These are phyloP conservation scores for Penicillium verrucosum DNA, from an alignment of 2,329 filamentous ascomycete genomes.

Conservation along the genomic window DNA sequence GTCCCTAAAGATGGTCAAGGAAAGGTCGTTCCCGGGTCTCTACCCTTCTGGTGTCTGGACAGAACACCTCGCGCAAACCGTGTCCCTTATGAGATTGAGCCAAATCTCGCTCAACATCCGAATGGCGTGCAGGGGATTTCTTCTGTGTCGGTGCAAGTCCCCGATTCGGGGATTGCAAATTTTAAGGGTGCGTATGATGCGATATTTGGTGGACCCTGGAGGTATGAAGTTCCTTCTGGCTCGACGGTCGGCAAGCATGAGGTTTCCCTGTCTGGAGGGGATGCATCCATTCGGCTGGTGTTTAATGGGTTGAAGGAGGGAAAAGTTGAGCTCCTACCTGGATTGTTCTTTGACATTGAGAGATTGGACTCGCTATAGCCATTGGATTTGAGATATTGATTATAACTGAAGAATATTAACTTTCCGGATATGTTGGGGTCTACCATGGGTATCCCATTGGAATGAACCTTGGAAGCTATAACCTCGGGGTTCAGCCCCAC, in stretches of 20 bases:
- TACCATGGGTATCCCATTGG: too few relatives aligned
- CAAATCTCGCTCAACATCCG: slow-evolving; percentile 7
- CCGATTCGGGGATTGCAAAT: not conserved
- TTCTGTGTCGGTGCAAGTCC: slow-evolving; percentile 2
- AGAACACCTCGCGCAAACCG: slow-evolving; percentile 10
- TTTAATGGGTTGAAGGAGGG: slow-evolving; percentile 6
- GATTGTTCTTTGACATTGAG: slow-evolving; percentile 8
- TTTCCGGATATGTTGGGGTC: too few relatives aligned
- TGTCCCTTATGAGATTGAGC: slow-evolving; percentile 10
- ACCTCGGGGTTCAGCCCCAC: too few relatives aligned
- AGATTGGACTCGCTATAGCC: not conserved
- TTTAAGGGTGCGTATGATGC: slow-evolving; percentile 6
- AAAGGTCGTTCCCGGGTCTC: not conserved
- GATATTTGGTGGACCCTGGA: slow-evolving; percentile 2
- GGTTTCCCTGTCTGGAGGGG: not conserved
- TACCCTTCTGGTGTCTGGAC: slow-evolving; percentile 16
- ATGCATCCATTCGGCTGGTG: not conserved
- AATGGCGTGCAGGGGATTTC: slow-evolving; percentile 9
- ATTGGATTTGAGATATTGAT: not conserved
- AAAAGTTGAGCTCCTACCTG: slow-evolving; percentile 9
- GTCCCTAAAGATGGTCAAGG: not conserved
- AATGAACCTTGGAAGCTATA: too few relatives aligned
- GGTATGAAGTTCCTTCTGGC: slow-evolving; percentile 7
- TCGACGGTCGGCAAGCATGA: not conserved
- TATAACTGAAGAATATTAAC: not conserved